These are phyloP conservation scores for Trypanosoma rangeli DNA, from an alignment of 208 protist species.

Conservation along the genomic window DNA sequence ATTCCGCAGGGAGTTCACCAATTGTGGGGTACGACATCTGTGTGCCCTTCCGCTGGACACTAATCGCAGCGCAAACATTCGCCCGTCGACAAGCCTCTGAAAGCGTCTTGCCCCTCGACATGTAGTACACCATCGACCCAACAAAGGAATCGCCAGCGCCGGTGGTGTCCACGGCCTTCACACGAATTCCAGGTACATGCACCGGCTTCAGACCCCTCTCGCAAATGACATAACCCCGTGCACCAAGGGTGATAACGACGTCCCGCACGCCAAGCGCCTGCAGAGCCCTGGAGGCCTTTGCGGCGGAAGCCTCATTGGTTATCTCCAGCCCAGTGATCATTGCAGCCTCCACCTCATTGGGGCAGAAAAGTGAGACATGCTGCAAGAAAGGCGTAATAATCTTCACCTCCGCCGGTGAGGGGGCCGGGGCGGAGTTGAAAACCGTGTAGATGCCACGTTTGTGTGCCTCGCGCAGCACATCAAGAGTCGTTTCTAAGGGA, in stretches of 20 bases:
- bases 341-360: conserved; percentile 92
- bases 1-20: conserved; percentile 54
- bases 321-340: conserved; percentile 83
- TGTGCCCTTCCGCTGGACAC: conserved; percentile 90
- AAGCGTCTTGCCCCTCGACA: conserved; percentile 68
- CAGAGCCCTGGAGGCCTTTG: conserved; percentile 53
- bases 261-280: conserved; percentile 66
- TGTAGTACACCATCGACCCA: conserved; percentile 88
- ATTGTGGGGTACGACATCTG: conserved; percentile 84
- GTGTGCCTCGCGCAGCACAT: conserved; percentile 77
- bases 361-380: conserved; percentile 88
- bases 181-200: conserved; percentile 50
- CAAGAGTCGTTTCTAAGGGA: conserved; percentile 79
- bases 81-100: conserved; percentile 73
- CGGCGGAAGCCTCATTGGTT: conserved; percentile 53
- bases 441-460: conserved; percentile 88
- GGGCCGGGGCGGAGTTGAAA: conserved; percentile 92
- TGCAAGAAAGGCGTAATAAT: conserved; percentile 74
- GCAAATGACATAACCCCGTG: conserved; percentile 68
- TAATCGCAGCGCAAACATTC: conserved; percentile 83
- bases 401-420: conserved; percentile 59
- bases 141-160: conserved; percentile 94
- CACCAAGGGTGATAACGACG: conserved; percentile 91
- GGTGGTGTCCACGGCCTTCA: conserved; percentile 93
- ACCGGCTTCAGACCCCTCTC: conserved; percentile 46